Evolutionary conservation across 768 basidiomycete species (phyloP), one percentile per base, ranked within the genome.

Genomic region (Boletus patriciae): DNA sequence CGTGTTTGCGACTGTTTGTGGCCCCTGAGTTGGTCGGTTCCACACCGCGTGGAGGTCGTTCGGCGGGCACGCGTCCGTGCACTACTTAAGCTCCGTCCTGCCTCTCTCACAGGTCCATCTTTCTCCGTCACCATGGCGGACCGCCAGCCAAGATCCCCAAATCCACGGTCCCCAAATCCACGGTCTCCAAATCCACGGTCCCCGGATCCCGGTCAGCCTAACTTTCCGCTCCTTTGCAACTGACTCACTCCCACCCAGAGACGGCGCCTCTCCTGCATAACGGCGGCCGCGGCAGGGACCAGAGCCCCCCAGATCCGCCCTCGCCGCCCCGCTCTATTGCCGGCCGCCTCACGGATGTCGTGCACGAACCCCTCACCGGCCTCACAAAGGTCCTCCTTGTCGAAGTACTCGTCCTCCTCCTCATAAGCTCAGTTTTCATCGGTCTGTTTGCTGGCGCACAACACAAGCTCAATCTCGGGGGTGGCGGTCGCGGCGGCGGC

Each of bases 371-470:
- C 2, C 81, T 98, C 36, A 92, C 93, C 1, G 79, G 88, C 21
- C 81, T 97, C 58, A 87, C 92, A 48, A 90, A 92, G 76, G 76
- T 92, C 50, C 84, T 98, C 2, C 83, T 93, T 12, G 77, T 87
- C 19, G 76, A 90, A 45, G 81, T 83, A 0, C 80, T 98, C 58
- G 71, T 90, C 27, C 79, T 99, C 46, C 79, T 98, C 15, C 80
- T 98, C 45, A 79, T 93, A 46, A 86, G 83, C 61, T 89, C 91
- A 8, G 80, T 92, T n/a, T 95, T 96, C 72, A 87, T 95, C 58
- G 96, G 96, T 11, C 78, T 99, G 6, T 98, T 94, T 71, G 88
- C 93, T 33, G 97, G 97, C 11, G 87, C 88, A 1, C 85, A 92
- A 69, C 88, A 90, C 66, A 86, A 84, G 58, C 79, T 94, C 50